Conservation (phyloP, 441 rosid genomes). For the Gossypium trilobum region DNA sequence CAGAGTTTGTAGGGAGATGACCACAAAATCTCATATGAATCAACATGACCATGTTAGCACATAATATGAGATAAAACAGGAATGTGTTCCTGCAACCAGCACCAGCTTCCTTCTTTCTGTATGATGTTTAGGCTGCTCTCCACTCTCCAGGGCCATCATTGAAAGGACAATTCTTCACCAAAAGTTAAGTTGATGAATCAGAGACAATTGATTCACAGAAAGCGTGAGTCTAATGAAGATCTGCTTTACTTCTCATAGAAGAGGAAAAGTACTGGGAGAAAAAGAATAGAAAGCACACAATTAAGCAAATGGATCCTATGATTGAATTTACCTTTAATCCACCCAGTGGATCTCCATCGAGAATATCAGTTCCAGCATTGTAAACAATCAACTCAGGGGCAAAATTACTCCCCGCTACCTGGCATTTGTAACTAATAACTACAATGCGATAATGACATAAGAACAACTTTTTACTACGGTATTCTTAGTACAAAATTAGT, state of each 20-base stretch:
- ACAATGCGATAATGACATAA: not conserved
- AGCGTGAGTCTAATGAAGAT: not conserved
- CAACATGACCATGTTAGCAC: not conserved
- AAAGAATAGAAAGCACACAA: constrained; percentile 2
- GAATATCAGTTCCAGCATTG: constrained; percentile 95
- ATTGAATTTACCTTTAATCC: constrained; percentile 48
- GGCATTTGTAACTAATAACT: constrained; percentile 17
- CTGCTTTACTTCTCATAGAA: not conserved
- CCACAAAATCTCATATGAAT: not conserved
- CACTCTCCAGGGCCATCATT: not conserved
- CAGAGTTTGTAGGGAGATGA: not conserved
- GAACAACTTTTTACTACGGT: not conserved
- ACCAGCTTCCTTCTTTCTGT: not conserved
- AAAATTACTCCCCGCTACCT: constrained; percentile 60
- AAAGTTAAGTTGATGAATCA: not conserved
- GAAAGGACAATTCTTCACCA: not conserved
- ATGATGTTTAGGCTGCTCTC: not conserved
- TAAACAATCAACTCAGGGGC: constrained; percentile 69
- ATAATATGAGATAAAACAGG: not conserved
- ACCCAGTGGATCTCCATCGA: constrained; percentile 94
- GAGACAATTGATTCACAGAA: not conserved
- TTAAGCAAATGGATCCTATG: not conserved
- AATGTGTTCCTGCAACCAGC: not conserved
- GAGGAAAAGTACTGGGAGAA: not conserved
- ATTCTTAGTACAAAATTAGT: not conserved